These are phyloP conservation scores for Kurtzmaniella quercitrusa DNA, from an alignment of 1,139 yeast species.

Conservation along the genomic window DNA sequence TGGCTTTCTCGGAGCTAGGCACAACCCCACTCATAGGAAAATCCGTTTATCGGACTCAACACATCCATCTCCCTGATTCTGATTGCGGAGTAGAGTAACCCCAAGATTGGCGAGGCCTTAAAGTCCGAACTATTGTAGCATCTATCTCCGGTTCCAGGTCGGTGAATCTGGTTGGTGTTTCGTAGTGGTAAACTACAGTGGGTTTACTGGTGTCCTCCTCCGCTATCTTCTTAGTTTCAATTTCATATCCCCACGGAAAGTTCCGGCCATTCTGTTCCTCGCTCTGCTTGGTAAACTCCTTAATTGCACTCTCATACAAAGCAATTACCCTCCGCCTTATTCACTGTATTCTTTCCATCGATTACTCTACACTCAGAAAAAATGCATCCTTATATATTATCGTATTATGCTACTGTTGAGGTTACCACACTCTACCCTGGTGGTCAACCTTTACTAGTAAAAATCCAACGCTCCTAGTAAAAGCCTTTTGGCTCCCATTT, in stretches of 20 bases:
- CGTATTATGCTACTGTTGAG: neutral
- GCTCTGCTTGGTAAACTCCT: no score
- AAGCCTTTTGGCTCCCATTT: conserved; percentile 55
- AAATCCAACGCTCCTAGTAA: conserved; percentile 4
- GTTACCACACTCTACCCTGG: neutral
- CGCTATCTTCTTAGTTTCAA: no score
- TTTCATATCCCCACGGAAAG: no score
- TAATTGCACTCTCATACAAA: no score
- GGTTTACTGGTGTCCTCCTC: no score
- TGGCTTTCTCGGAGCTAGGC: neutral
- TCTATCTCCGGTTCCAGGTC: neutral
- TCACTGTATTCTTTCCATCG: no score
- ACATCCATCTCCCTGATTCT: neutral
- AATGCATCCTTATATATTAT: neutral
- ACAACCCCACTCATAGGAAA: neutral
- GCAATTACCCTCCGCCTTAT: no score
- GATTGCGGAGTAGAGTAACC: neutral
- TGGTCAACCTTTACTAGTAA: neutral
- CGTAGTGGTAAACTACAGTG: no score
- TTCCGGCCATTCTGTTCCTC: no score
- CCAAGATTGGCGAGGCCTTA: neutral
- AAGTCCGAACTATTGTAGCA: neutral
- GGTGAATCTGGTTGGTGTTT: no score
- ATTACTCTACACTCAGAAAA: neutral
- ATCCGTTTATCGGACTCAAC: neutral